Conservation (phyloP, 495 filamentous ascomycete genomes). For the Cladorrhinum samala region DNA sequence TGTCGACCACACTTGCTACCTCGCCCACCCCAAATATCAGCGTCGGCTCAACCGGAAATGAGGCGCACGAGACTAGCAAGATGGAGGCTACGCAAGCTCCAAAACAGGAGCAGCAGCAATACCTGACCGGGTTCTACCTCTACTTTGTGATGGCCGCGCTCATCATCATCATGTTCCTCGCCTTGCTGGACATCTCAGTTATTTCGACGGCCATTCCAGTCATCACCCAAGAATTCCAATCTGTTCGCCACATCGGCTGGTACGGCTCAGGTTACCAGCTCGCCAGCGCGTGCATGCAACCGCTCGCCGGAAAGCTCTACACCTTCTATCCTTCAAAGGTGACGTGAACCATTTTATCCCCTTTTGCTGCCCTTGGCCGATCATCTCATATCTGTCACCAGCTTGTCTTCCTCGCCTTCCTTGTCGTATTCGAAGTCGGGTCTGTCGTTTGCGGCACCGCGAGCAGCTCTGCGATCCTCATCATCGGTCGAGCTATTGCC, state of each 20-base stretch:
- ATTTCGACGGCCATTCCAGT: not conserved
- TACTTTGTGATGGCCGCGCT: not conserved
- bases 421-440: slow-evolving; percentile 44
- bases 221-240: slow-evolving; percentile 43
- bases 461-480: slow-evolving; percentile 42
- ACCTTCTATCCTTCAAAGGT: slow-evolving; percentile 26
- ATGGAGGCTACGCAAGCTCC: no score
- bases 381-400: no score
- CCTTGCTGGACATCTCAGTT: not conserved
- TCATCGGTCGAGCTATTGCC: slow-evolving; percentile 38
- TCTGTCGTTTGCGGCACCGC: slow-evolving; percentile 50
- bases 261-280: slow-evolving; percentile 1
- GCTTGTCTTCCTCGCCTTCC: slow-evolving; percentile 32
- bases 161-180: not conserved
- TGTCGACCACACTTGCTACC: no score
- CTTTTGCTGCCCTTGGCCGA: no score
- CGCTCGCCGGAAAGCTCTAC: slow-evolving; percentile 23
- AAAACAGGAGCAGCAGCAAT: not conserved
- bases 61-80: no score
- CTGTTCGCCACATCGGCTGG: slow-evolving; percentile 35
- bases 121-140: not conserved
- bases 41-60: no score
- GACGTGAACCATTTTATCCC: not conserved
- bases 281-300: not conserved
- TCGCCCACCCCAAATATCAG: no score